phyloP scores from a whole-genome alignment of 768 basidiomycete species.

The Leccinum longicurvipes region DNA sequence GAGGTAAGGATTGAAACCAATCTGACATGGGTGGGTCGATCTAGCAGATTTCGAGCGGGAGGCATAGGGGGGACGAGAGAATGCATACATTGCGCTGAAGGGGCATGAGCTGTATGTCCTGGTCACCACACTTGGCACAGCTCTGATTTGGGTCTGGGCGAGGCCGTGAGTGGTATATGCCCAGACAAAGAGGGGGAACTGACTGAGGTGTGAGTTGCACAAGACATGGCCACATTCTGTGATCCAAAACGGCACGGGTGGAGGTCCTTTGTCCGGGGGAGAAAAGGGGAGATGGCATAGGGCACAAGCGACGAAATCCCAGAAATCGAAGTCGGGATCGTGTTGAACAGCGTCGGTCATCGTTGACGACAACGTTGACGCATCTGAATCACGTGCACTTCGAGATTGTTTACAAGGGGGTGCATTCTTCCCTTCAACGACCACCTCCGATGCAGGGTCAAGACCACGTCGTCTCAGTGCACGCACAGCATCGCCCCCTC shows the following conservation, averaged over 20 bases:
- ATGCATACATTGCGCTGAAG: conserved; percentile 66
- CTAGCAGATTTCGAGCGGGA: conserved; percentile 36
- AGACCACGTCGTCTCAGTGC: neutral
- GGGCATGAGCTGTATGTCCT: conserved; percentile 64
- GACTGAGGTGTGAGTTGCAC: conserved; percentile 85
- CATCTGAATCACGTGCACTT: conserved; percentile 22
- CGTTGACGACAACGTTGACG: conserved; percentile 9
- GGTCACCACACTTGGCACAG: conserved; percentile 65
- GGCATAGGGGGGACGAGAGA: neutral
- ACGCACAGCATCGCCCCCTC: conserved; percentile 8
- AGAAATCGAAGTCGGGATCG: conserved; percentile 54
- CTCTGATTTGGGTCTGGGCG: conserved; percentile 64
- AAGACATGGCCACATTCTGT: conserved; percentile 86
- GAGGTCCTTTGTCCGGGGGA: conserved; percentile 44
- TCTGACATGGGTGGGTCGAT: conserved; percentile 79
- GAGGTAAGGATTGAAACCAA: conserved; percentile 70
- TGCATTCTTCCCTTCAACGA: no score
- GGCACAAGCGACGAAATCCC: conserved; percentile 75
- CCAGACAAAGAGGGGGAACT: conserved; percentile 11
- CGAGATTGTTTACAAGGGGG: no score
- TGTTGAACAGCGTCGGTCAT: conserved; percentile 10
- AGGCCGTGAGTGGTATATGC: neutral
- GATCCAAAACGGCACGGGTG: conserved; percentile 78
- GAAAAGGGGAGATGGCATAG: conserved; percentile 68
- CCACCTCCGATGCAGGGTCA: conserved; percentile 1